phyloP scores from a whole-genome alignment of 306 rosid species.

The Vigna trinervia region DNA sequence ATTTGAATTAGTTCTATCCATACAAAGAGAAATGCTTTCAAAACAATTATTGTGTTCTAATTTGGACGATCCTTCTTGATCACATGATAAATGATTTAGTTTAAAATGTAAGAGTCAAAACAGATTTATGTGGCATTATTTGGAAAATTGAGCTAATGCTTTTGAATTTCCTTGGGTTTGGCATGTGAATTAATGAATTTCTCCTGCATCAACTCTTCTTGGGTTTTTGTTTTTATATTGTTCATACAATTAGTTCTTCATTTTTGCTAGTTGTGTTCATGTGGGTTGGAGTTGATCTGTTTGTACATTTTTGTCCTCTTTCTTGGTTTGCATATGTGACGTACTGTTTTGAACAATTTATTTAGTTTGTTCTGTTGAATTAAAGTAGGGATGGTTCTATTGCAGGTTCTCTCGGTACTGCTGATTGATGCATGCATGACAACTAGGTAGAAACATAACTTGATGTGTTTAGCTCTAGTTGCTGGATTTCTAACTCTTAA shows the following conservation, averaged over 20 bases:
- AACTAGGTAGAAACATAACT: constrained; percentile 8
- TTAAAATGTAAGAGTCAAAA: constrained; percentile 9
- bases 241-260: background rate
- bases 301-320: background rate
- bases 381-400: background rate
- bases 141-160: background rate
- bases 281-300: background rate
- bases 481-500: constrained; percentile 1
- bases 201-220: background rate
- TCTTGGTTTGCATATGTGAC: background rate
- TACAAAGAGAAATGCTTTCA: background rate
- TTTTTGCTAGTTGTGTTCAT: background rate
- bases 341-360: background rate
- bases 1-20: background rate
- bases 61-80: constrained; percentile 16
- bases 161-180: constrained; percentile 13
- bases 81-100: background rate
- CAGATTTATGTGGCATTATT: constrained; percentile 14
- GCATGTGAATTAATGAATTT: constrained; percentile 8
- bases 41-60: background rate
- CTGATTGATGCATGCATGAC: constrained; percentile 34
- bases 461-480: background rate
- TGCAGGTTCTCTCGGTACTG: constrained; percentile 30
- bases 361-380: constrained; percentile 14
- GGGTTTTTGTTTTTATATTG: background rate